These are phyloP conservation scores for Pyrrhoderma noxium DNA, from an alignment of 1,284 basidiomycete genomes.

Conservation along the genomic window DNA sequence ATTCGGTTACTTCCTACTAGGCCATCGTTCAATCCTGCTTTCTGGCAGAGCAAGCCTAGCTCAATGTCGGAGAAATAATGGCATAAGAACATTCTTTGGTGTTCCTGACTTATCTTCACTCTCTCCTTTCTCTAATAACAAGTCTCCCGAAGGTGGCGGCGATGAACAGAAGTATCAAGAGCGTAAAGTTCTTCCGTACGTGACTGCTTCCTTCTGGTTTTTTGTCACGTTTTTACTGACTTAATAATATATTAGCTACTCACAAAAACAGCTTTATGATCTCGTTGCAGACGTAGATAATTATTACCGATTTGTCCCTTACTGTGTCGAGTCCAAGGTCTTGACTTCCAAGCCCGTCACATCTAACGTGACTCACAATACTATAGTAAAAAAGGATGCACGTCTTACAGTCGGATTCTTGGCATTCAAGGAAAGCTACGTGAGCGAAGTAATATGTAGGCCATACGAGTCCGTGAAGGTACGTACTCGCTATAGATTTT, in stretches of 20 bases:
- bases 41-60: not conserved
- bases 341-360: slow-evolving; percentile 31
- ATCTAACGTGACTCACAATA: slow-evolving; percentile 28
- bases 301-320: slow-evolving; percentile 86
- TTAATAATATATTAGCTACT: slow-evolving; percentile 43
- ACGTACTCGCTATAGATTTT: no score
- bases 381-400: slow-evolving; percentile 54
- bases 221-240: slow-evolving; percentile 10
- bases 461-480: slow-evolving; percentile 78
- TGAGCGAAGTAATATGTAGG: slow-evolving; percentile 74
- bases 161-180: slow-evolving; percentile 45
- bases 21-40: not conserved
- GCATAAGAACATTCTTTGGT: slow-evolving; percentile 30
- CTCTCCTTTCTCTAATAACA: slow-evolving; percentile 29
- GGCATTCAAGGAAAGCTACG: slow-evolving; percentile 81
- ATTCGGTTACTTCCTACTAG: not conserved
- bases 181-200: slow-evolving; percentile 75
- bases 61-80: not conserved
- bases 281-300: slow-evolving; percentile 84
- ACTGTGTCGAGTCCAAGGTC: slow-evolving; percentile 75
- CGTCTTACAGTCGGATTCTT: slow-evolving; percentile 89
- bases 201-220: slow-evolving; percentile 21
- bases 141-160: slow-evolving; percentile 16
- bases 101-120: slow-evolving; percentile 35
- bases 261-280: slow-evolving; percentile 72